Evolutionary conservation across 306 rosid genomes (phyloP), one percentile per base, ranked within the genome.

Genomic region (Sechiopsis laciniata): DNA sequence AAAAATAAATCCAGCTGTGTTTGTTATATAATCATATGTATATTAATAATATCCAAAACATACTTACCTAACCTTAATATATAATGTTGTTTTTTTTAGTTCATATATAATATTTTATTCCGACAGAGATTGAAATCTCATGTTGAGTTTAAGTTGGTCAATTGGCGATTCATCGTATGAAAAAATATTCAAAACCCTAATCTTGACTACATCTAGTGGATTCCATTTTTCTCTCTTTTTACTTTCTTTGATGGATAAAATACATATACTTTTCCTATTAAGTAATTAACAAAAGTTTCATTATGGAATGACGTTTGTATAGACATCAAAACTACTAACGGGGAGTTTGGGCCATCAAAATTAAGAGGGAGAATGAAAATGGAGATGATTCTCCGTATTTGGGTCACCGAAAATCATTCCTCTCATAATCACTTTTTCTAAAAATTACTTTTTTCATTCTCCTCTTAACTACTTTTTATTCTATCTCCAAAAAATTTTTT

Each of bases 151-250:
- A 10, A 40, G 72, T 20, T 21, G 56, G 37, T 67, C 55, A 67
- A 20, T 42, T 46, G 52, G 17, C 5, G 26, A 37, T 42, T 64
- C 55, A 42, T 45, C 6, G 55, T 42, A 19, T 19, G 55, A 45
- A 20, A n/a, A 17, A 66, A 66, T 67, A 67, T 46, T 67, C 19
- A 67, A 67, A 17, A 19, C 1, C 54, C 72, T 66, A 67, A 67
- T 20, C 20, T 67, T 67, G 35, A 67, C 40, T 10, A 65, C 19
- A 45, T 67, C 26, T 21, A 0, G 6, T 6, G 6, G 51, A 65
- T 67, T 19, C 8, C 0, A 40, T 40, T 17, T 65, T 32, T 20
- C 35, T 42, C 55, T 62, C 66, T 13, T 22, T 57, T 60, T 26
- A 20, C 15, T 19, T 56, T 20, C 15, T 10, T 26, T 26, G 14